A percentile compares a stretch with the other conserved stretches of the same genome.
Conservation (phyloP, 2,329 filamentous ascomycete species). For the Colletotrichum truncatum region DNA sequence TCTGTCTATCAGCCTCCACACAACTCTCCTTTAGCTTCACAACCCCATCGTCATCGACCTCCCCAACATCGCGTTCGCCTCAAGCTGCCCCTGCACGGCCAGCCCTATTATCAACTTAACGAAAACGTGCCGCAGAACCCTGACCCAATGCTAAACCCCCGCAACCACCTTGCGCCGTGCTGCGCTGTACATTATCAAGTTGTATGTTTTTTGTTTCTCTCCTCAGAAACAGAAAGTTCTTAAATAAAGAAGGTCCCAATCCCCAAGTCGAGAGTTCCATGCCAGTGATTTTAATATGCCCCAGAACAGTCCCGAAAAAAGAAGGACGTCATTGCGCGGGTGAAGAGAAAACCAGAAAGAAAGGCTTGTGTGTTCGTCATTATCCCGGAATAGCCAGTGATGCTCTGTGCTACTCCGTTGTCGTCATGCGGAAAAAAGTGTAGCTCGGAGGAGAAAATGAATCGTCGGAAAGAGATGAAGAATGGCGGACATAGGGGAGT, state of each 20-base stretch:
- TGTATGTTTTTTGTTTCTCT: slow-evolving; percentile 33
- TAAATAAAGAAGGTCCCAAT: slow-evolving; percentile 23
- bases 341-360: slow-evolving; percentile 41
- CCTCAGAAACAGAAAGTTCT: slow-evolving; percentile 23
- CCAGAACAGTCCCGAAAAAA: slow-evolving; percentile 14
- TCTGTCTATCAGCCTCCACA: slow-evolving; percentile 30
- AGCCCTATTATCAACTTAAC: slow-evolving; percentile 33
- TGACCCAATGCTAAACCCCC: slow-evolving; percentile 49
- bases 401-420: slow-evolving; percentile 26
- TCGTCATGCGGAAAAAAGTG: slow-evolving; percentile 29
- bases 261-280: slow-evolving; percentile 32
- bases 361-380: slow-evolving; percentile 30
- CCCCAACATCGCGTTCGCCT: slow-evolving; percentile 23
- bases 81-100: slow-evolving; percentile 23
- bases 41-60: not conserved
- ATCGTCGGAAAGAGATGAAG: slow-evolving; percentile 21
- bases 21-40: slow-evolving; percentile 2
- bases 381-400: slow-evolving; percentile 29
- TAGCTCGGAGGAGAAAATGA: slow-evolving; percentile 22
- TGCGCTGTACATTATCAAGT: slow-evolving; percentile 47
- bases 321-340: slow-evolving; percentile 20
- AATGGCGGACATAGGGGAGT: slow-evolving; percentile 24
- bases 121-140: slow-evolving; percentile 35
- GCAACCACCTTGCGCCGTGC: slow-evolving; percentile 48
- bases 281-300: slow-evolving; percentile 32